Conservation (phyloP, 305 asterid species). For the Ajuga reptans region DNA sequence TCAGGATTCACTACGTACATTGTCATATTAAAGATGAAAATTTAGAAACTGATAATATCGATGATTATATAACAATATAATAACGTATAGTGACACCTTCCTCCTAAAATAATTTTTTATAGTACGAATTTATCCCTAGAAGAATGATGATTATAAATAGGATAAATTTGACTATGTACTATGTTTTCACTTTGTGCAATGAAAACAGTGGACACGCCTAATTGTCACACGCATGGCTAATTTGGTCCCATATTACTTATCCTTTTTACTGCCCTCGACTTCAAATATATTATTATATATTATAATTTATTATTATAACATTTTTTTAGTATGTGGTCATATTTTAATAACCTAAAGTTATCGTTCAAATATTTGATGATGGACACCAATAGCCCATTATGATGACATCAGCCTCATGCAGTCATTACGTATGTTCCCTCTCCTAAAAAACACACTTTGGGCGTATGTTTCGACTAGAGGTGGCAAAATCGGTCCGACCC, state of each 20-base stretch:
- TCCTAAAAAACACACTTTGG: too few relatives aligned
- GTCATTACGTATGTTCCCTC: constrained; percentile 36
- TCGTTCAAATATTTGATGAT: constrained; percentile 37
- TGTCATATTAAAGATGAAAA: too few relatives aligned
- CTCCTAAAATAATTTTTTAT: too few relatives aligned
- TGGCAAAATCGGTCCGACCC: too few relatives aligned
- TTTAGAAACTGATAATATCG: too few relatives aligned
- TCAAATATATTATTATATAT: neutral
- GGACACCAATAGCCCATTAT: constrained; percentile 38
- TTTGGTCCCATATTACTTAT: constrained; percentile 34
- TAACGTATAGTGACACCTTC: too few relatives aligned
- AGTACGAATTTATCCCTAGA: neutral
- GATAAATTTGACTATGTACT: neutral
- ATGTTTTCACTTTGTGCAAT: constrained; percentile 12
- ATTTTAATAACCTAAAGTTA: neutral
- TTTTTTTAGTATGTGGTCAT: neutral
- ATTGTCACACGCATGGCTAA: constrained; percentile 67
- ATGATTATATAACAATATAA: too few relatives aligned
- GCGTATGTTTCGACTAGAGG: too few relatives aligned
- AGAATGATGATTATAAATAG: neutral
- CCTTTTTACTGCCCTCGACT: constrained; percentile 6
- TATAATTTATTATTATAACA: neutral
- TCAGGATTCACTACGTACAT: too few relatives aligned
- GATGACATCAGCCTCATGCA: constrained; percentile 50
- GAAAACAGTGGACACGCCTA: constrained; percentile 21